Evolutionary conservation across 305 asterid genomes (phyloP).

Genomic region (Fraxinus nigra): DNA sequence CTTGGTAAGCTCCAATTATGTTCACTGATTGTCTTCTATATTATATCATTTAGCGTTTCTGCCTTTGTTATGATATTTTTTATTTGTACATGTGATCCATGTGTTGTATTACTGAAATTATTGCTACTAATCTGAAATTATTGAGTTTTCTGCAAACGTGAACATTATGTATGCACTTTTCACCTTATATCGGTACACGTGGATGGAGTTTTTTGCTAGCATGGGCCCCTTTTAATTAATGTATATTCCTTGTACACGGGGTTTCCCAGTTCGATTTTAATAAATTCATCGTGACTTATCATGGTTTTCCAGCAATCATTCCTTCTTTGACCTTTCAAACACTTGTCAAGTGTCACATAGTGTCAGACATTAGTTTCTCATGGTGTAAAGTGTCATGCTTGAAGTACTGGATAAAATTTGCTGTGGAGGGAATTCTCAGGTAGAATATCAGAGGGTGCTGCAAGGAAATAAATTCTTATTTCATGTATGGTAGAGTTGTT

Average conservation of each 20-base stretch:
- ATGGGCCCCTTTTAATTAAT: not conserved
- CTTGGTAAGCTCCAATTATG: not conserved
- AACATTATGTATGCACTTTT: not conserved
- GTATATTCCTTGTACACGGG: not conserved
- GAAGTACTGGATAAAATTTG: not conserved
- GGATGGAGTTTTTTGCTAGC: not conserved
- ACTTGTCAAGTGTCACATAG: not conserved
- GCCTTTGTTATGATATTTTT: not conserved
- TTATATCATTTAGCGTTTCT: not conserved
- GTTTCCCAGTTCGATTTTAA: not conserved
- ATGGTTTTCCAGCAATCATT: not conserved
- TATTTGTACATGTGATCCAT: slow-evolving; percentile 15
- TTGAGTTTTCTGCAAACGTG: not conserved
- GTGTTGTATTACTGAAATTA: slow-evolving; percentile 3
- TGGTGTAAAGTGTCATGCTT: not conserved
- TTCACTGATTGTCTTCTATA: not conserved
- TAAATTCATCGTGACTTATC: not conserved
- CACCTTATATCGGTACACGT: not conserved
- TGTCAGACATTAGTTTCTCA: not conserved
- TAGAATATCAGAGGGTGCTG: not conserved
- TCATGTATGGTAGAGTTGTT: not conserved
- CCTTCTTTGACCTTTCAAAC: not conserved
- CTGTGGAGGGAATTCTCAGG: not conserved
- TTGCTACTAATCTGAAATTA: not conserved
- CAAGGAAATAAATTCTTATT: not conserved